phyloP scores from a whole-genome alignment of 108 stramenopile species.

The Nitzschia sp. region DNA sequence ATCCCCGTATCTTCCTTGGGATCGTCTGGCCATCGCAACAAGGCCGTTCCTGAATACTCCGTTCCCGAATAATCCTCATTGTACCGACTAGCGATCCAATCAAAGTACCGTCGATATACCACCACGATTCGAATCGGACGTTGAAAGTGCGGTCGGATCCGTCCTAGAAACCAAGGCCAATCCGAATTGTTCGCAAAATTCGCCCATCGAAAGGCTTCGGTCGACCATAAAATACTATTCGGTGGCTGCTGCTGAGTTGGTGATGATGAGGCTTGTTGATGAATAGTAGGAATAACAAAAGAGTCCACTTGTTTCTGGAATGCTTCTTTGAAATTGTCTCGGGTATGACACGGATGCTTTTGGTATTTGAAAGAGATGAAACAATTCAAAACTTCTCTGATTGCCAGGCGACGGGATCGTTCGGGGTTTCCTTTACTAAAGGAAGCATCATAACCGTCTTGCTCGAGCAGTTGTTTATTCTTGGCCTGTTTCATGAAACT shows the following conservation, averaged over 20 bases:
- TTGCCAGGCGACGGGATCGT: background rate
- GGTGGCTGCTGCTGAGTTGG: background rate
- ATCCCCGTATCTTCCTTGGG: background rate
- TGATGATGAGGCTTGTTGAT: too few relatives aligned
- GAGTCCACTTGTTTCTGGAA: background rate
- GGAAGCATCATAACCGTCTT: conserved; percentile 8
- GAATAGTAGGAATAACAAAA: too few relatives aligned
- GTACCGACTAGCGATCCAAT: conserved; percentile 13
- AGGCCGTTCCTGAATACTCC: background rate
- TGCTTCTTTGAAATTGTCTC: background rate
- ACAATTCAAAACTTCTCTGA: background rate
- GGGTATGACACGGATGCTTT: background rate
- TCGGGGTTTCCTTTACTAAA: background rate
- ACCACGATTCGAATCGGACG: background rate
- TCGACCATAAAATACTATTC: conserved; percentile 19
- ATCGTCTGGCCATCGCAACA: background rate
- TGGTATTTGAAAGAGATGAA: background rate
- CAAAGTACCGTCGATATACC: conserved; percentile 14
- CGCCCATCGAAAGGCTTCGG: conserved; percentile 14
- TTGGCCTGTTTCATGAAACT: background rate
- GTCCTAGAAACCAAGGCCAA: conserved; percentile 9
- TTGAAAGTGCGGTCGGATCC: background rate
- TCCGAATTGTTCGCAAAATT: background rate
- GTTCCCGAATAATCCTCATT: background rate
- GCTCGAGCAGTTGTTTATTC: background rate